Evolutionary conservation across 108 stramenopile genomes (phyloP).

Genomic region (Cylindrotheca fusiformis): DNA sequence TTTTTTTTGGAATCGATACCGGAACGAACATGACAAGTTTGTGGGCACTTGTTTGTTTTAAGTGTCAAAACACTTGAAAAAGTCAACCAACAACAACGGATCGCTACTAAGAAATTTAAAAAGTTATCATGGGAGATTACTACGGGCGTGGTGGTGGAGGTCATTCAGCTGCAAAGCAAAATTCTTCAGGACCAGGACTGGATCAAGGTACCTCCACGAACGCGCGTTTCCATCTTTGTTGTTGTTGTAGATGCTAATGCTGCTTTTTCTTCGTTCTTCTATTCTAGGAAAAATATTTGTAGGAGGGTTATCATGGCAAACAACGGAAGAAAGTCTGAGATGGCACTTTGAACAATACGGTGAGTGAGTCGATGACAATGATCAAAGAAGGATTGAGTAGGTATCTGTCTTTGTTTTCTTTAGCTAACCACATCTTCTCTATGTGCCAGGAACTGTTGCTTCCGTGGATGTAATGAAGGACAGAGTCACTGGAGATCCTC

Average conservation of each 20-base stretch:
- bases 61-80: too few relatives aligned
- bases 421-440: too few relatives aligned
- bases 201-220: conserved; percentile 1
- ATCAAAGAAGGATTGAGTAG: not conserved
- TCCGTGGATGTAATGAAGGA: conserved; percentile 77
- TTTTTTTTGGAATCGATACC: too few relatives aligned
- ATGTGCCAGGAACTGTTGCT: too few relatives aligned
- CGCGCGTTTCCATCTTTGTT: too few relatives aligned
- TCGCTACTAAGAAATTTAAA: too few relatives aligned
- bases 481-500: conserved; percentile 83
- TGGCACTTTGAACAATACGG: conserved; percentile 93
- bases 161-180: not conserved
- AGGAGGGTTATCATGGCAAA: conserved; percentile 93
- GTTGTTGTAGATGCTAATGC: too few relatives aligned
- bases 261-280: not conserved
- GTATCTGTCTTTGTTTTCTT: not conserved
- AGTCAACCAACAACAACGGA: too few relatives aligned
- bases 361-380: too few relatives aligned
- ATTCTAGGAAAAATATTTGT: conserved; percentile 83
- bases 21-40: too few relatives aligned
- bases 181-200: not conserved
- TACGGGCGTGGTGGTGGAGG: conserved; percentile 8
- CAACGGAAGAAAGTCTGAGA: conserved; percentile 86
- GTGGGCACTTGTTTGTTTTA: too few relatives aligned
- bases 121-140: conserved; percentile 18